Base-by-base conservation (phyloP, 129 eudicot species). In the Pseudognaphalium luteoalbum region DNA sequence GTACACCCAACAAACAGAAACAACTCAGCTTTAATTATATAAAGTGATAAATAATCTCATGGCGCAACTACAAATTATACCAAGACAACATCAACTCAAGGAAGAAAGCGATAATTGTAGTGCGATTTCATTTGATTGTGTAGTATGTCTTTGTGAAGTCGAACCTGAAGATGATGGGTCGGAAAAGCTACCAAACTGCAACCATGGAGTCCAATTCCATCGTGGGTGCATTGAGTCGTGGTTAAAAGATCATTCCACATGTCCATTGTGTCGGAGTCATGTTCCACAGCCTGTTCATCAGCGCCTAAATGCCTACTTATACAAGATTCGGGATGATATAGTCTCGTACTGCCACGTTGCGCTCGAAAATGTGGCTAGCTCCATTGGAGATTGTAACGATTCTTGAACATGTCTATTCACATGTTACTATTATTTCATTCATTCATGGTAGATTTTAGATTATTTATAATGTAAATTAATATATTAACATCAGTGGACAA, bases 71-170 rank as follows among this genome's bases (percentile, higher is more conserved):
- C 7, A 42, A 1, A 5, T 22, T 6, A 17, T 37, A 14, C 5
- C 32, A 14, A 25, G 59, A 16, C 71, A 17, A 10, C 47, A 73
- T 7, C 71, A 17, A 10, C 47, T 62, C 33, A 44, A 29, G 47
- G 42, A 29, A 2, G 42, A 62, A 0, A 44, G 12, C 16, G 44
- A 74, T 16, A 0, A 17, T 22, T 14, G 57, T 15, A 9, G n/a
- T 19, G 32, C 12, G 12, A 61, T 14, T 44, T 0, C n/a, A 1
- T 12, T 2, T 74, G 78, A 74, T 60, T 62, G 78, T 42, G 3
- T 62, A 17, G 78, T 74, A 28, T 62, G 78, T 44, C 71, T 74
- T 41, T 74, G 78, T 62, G 78, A 74, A 44, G 62, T 74, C 1
- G 78, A 28, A 74, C 62, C 15, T 5, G 63, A 44, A 17, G 70